Percentiles rank a stretch among this genome's conserved stretches.
phyloP scores from a whole-genome alignment of 2,329 filamentous ascomycete species.

The Alternaria brassicae region DNA sequence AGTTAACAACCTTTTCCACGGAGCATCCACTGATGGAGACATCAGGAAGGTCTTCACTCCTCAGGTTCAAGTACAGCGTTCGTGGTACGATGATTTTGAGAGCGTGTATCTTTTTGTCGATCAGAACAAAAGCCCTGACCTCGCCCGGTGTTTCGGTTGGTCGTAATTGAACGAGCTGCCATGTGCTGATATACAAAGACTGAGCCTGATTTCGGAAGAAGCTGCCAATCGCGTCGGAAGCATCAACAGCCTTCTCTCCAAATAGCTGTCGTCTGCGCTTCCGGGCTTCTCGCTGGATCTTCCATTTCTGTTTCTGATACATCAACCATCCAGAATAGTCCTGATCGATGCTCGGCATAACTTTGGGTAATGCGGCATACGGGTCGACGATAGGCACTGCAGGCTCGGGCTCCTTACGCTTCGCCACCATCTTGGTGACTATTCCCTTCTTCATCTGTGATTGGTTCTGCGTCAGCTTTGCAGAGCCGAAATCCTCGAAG shows the following conservation, averaged over 20 bases:
- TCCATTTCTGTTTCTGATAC: conserved; percentile 99
- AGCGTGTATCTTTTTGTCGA: conserved; percentile 88
- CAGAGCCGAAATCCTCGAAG: conserved; percentile 79
- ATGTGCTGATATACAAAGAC: conserved; percentile 86
- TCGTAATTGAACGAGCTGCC: conserved; percentile 90
- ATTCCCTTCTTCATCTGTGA: conserved; percentile 50
- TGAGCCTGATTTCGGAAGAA: conserved; percentile 94
- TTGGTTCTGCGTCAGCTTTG: conserved; percentile 57
- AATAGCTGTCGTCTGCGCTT: conserved; percentile 88
- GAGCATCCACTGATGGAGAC: conserved; percentile 85
- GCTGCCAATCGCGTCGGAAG: conserved; percentile 68
- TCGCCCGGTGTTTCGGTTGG: conserved; percentile 84
- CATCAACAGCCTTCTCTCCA: conserved; percentile 75
- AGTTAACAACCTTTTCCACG: conserved; percentile 91
- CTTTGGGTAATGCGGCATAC: conserved; percentile 79
- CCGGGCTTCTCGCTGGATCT: conserved; percentile 91
- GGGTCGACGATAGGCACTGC: conserved; percentile 71
- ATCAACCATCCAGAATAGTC: conserved; percentile 88
- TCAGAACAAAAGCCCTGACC: conserved; percentile 87
- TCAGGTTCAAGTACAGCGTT: conserved; percentile 90
- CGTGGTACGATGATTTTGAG: conserved; percentile 89
- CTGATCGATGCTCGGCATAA: conserved; percentile 83
- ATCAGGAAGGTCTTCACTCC: conserved; percentile 84
- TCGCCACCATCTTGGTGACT: conserved; percentile 57
- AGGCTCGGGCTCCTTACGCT: conserved; percentile 57